Conservation (phyloP, 495 filamentous ascomycete species). For the Chaetomium cochliodes region DNA sequence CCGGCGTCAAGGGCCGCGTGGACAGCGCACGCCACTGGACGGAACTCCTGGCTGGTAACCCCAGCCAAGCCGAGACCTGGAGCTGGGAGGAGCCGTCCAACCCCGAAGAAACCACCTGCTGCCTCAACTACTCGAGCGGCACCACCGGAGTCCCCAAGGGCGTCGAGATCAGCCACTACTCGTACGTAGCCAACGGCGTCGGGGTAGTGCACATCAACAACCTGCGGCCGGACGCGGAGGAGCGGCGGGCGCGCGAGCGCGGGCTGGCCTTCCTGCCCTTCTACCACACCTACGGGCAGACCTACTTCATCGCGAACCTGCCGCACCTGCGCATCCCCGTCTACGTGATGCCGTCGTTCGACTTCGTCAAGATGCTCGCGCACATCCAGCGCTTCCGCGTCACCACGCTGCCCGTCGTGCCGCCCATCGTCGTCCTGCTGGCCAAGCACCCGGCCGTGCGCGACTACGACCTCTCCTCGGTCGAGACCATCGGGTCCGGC, state of each 20-base stretch:
- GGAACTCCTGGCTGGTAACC: conserved; percentile 40
- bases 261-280: conserved; percentile 63
- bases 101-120: conserved; percentile 40
- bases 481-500: conserved; percentile 58
- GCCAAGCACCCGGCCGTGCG: conserved; percentile 65
- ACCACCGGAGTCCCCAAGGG: conserved; percentile 86
- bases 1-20: conserved; percentile 37
- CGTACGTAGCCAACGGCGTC: conserved; percentile 66
- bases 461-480: conserved; percentile 66
- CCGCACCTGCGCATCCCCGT: conserved; percentile 47
- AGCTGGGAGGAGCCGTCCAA: conserved; percentile 43
- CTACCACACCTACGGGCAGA: conserved; percentile 67
- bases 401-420: conserved; percentile 58
- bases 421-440: conserved; percentile 70
- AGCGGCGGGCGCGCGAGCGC: conserved; percentile 32
- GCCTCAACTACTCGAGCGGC: conserved; percentile 71
- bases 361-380: conserved; percentile 67
- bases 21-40: conserved; percentile 46
- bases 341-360: conserved; percentile 73
- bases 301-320: conserved; percentile 43
- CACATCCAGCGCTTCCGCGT: conserved; percentile 67
- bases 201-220: conserved; percentile 51
- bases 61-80: conserved; percentile 45
- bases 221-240: conserved; percentile 46
- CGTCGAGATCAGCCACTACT: conserved; percentile 72